Evolutionary conservation across 2,329 filamentous ascomycete genomes (phyloP).

Genomic region (Camillea tinctor): DNA sequence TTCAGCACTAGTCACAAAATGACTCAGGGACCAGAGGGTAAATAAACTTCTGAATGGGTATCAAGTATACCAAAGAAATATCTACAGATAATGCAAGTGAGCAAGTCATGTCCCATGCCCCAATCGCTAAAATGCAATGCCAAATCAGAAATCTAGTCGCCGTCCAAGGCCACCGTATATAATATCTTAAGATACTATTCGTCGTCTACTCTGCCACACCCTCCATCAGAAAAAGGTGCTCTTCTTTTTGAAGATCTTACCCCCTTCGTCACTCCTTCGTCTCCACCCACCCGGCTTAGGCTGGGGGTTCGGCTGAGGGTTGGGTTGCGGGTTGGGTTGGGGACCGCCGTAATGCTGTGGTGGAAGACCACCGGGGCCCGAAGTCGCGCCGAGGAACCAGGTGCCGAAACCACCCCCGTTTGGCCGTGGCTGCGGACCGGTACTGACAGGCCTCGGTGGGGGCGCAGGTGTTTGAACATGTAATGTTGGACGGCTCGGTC

Average conservation of each 20-base stretch:
- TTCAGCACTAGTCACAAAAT: neutral
- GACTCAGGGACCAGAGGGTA: constrained; percentile 2
- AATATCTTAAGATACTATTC: neutral
- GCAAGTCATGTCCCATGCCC: neutral
- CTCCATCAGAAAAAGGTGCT: constrained; percentile 43
- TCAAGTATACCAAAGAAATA: neutral
- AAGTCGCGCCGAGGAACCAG: constrained; percentile 30
- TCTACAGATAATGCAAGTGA: neutral
- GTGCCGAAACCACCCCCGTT: constrained; percentile 21
- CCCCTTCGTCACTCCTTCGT: constrained; percentile 33
- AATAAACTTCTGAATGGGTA: neutral
- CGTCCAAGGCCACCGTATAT: neutral
- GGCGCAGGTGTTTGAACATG: constrained; percentile 31
- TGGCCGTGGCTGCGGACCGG: constrained; percentile 37
- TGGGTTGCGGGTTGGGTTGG: constrained; percentile 38
- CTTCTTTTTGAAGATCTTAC: constrained; percentile 47
- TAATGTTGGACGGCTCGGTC: constrained; percentile 17
- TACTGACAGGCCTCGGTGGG: constrained; percentile 49
- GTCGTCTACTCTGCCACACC: neutral
- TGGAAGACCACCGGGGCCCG: constrained; percentile 8
- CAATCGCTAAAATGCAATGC: neutral
- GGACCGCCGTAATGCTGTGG: constrained; percentile 28
- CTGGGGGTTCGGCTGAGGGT: constrained; percentile 46
- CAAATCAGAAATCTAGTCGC: neutral
- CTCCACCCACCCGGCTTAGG: constrained; percentile 39